phyloP scores from a whole-genome alignment of 257 asterid species.

The Catharanthus roseus region DNA sequence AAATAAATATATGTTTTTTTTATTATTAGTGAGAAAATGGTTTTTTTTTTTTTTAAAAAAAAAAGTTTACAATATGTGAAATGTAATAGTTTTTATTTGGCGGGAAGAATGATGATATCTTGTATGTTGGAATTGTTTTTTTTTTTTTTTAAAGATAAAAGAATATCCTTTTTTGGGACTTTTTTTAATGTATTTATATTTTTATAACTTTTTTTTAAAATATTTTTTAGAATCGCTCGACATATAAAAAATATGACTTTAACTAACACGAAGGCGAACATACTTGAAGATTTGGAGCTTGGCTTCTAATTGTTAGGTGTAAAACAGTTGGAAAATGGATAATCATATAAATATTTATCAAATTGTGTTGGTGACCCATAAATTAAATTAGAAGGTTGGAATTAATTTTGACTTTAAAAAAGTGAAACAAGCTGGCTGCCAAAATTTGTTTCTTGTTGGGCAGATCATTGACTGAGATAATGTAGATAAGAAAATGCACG shows the following conservation, averaged over 20 bases:
- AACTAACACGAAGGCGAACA: too few species aligned
- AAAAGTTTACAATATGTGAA: neutral
- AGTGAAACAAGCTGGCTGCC: neutral
- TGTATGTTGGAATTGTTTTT: neutral
- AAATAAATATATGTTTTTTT: neutral
- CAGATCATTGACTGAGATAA: neutral
- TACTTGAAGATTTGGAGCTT: too few species aligned
- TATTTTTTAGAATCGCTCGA: too few species aligned
- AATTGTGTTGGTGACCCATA: constrained; percentile 12
- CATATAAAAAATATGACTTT: too few species aligned
- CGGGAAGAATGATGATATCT: neutral
- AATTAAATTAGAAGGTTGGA: neutral
- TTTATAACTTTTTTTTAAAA: neutral
- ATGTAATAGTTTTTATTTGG: constrained; percentile 9
- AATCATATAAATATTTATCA: neutral
- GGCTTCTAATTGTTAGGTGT: constrained; percentile 13
- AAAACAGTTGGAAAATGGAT: constrained; percentile 13
- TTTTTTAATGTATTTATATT: too few species aligned
- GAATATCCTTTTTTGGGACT: neutral
- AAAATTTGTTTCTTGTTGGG: constrained; percentile 9
- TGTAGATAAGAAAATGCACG: neutral
- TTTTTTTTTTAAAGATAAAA: neutral
- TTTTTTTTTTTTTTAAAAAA: too few species aligned
- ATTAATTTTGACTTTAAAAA: neutral
- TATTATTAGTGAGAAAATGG: neutral